Percentiles rank a stretch among this genome's conserved stretches.
Conservation (phyloP, 179 eudicot genomes). For the Vitellaria paradoxa region DNA sequence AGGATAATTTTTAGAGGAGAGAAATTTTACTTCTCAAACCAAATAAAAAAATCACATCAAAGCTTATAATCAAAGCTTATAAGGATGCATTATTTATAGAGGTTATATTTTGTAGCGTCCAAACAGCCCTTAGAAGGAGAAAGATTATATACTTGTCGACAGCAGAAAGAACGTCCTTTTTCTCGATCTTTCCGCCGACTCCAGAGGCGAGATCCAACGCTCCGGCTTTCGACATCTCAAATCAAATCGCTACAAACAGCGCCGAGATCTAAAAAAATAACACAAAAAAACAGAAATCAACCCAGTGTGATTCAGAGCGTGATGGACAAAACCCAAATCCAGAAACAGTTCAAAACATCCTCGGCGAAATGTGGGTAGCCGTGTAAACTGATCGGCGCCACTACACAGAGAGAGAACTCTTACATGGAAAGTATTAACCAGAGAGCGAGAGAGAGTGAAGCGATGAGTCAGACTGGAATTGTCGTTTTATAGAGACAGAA, state of each 20-base stretch:
- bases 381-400: too few species aligned
- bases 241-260: background rate
- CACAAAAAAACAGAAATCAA: background rate
- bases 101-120: too few species aligned
- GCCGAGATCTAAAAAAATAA: constrained; percentile 16
- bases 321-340: background rate
- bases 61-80: too few species aligned
- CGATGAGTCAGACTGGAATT: too few species aligned
- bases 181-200: constrained; percentile 79
- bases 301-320: background rate
- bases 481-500: too few species aligned
- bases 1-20: too few species aligned
- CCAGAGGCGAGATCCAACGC: constrained; percentile 84
- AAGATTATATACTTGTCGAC: constrained; percentile 62
- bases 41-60: too few species aligned
- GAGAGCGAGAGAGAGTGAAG: background rate
- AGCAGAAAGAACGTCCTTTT: constrained; percentile 62
- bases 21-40: too few species aligned
- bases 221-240: constrained; percentile 70
- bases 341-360: background rate
- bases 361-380: background rate
- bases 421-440: constrained; percentile 3
- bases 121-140: too few species aligned
- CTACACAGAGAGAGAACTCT: background rate
- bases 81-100: too few species aligned